phyloP scores from a whole-genome alignment of 2,329 filamentous ascomycete genomes.

The Cordyceps militaris region DNA sequence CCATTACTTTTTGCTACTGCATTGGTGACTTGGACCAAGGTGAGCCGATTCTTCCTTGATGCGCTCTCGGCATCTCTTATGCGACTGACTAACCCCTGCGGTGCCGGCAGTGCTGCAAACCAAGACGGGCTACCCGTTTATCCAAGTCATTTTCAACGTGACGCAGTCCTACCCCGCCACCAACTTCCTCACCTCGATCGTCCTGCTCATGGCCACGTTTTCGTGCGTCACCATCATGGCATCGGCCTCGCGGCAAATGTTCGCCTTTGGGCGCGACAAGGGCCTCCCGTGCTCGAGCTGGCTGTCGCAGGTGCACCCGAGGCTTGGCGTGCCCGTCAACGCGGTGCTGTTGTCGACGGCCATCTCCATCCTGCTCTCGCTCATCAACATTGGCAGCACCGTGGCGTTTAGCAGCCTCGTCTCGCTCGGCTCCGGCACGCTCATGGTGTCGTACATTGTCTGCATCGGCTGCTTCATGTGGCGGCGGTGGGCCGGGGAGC shows the following conservation, averaged over 20 bases:
- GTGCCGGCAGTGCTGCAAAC: constrained; percentile 8
- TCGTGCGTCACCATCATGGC: constrained; percentile 19
- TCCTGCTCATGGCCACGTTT: constrained; percentile 17
- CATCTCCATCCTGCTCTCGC: constrained; percentile 35
- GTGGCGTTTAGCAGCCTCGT: constrained; percentile 46
- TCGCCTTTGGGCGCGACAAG: constrained; percentile 27
- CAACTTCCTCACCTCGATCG: constrained; percentile 16
- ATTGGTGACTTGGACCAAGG: constrained; percentile 23
- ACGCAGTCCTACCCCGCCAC: constrained; percentile 16
- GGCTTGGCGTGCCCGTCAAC: constrained; percentile 54
- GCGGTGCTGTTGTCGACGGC: constrained; percentile 41
- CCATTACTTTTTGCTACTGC: constrained; percentile 28
- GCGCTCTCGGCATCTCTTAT: neutral
- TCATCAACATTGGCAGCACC: constrained; percentile 45
- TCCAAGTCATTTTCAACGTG: constrained; percentile 21
- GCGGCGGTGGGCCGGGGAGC: constrained; percentile 25
- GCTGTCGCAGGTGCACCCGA: constrained; percentile 51
- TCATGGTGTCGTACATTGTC: constrained; percentile 46
- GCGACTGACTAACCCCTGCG: neutral
- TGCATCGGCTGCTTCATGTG: constrained; percentile 37
- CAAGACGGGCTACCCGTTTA: constrained; percentile 20
- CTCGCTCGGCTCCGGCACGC: constrained; percentile 41
- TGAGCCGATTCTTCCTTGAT: neutral
- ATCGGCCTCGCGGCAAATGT: constrained; percentile 21
- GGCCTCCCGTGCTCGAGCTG: constrained; percentile 47